A percentile compares a stretch with the other conserved stretches of the same genome.
These are phyloP conservation scores for Grosmannia clavigera DNA, from an alignment of 2,329 filamentous ascomycete genomes.

Conservation along the genomic window DNA sequence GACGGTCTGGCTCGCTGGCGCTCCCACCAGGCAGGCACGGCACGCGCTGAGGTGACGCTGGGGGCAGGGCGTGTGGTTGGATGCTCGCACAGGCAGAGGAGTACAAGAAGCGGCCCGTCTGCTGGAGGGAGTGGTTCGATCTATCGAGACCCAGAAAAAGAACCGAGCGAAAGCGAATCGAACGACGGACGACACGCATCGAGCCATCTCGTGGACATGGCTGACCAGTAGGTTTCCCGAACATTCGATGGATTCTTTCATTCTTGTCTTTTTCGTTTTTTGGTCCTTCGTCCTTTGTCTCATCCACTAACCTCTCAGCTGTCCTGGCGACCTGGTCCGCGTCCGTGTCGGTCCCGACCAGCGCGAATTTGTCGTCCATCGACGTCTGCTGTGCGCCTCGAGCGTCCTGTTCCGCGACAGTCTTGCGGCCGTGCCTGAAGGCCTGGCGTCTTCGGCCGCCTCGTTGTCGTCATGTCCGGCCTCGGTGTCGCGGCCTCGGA, in stretches of 20 bases:
- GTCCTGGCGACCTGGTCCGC: conserved; percentile 13
- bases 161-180: no score
- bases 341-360: conserved; percentile 20
- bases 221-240: no score
- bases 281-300: no score
- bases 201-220: no score
- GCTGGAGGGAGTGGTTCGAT: background rate
- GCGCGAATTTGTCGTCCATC: conserved; percentile 20
- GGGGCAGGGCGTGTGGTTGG: no score
- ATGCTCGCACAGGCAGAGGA: no score
- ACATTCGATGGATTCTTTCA: no score
- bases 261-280: no score
- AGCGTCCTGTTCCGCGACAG: conserved; percentile 36
- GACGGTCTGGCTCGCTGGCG: background rate
- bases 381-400: conserved; percentile 30
- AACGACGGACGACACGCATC: no score
- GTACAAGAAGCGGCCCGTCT: background rate
- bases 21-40: background rate
- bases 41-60: no score
- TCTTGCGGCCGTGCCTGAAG: conserved; percentile 24
- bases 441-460: conserved; percentile 6
- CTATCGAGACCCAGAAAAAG: no score
- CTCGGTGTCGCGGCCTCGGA: background rate
- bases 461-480: background rate
- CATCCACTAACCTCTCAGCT: background rate